Base-by-base conservation (phyloP, 257 asterid species). In the Solanum okadae region DNA sequence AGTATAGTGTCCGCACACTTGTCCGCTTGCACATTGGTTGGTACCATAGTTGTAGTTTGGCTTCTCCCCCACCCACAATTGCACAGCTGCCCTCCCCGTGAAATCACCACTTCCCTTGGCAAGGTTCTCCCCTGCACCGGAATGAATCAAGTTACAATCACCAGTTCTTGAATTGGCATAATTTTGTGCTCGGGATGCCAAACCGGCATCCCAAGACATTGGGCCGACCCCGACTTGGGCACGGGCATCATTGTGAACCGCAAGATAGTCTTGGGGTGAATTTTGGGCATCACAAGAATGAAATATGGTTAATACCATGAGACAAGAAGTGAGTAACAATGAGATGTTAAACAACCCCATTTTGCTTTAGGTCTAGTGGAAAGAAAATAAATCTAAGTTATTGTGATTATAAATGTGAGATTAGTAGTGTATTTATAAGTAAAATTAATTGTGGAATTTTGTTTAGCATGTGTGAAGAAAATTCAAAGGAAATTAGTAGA, bases 1-100 rank as follows among this genome's bases (percentile, higher is more conserved):
- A 2, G 94, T 92, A 23, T 93, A 93, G 70, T 91, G 95, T 1
- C 44, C 11, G 5, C 93, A 92, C 35, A 27, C 1, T 25, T 40
- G 0, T 0, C 87, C 89, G 1, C 37, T 12, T 2, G 16, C 72
- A 31, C 89, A 87, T 13, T 34, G 6, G 52, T 78, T 87, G 59
- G 86, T 77, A 13, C 5, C 56, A 11, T 87, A 40, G 31, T 87
- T 16, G 16, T 78, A 87, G 23, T 87, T 1, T 6, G 33, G 52
- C 78, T 42, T 87, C 49, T 87, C 89, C 1, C 11, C 15, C 23
- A 77, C 86, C 89, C 87, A 87, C 79, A 61, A 20, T 20, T 87
- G 10, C 86, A 87, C 89, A 9, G 89, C 86, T 0, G 5, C 12
- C 59, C 33, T 76, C 33, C 65, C 89, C 6, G 75, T 73, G 56